Conservation (phyloP, 2,329 filamentous ascomycete species). For the Beauveria varroae region DNA sequence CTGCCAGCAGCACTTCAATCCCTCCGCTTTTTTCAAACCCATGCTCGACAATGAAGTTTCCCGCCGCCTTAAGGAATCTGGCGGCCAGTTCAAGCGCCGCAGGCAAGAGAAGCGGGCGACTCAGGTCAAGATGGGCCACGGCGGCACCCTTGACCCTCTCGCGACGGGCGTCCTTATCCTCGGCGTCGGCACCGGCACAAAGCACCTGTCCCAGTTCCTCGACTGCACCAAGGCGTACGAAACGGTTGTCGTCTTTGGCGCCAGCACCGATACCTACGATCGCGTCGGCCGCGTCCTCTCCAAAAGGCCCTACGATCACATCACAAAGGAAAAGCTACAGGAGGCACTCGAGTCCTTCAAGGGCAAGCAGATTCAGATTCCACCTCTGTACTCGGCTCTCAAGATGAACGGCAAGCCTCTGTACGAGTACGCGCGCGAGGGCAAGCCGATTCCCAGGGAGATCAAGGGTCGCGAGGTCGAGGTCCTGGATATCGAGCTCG, state of each 20-base stretch:
- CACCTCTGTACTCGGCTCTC: constrained; percentile 86
- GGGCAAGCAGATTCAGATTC: constrained; percentile 81
- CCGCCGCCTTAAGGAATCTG: constrained; percentile 47
- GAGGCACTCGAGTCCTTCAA: constrained; percentile 66
- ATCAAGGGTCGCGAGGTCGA: constrained; percentile 76
- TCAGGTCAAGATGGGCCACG: constrained; percentile 90
- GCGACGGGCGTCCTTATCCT: constrained; percentile 89
- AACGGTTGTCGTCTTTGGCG: constrained; percentile 80
- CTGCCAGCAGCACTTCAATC: constrained; percentile 76
- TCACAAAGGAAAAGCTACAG: constrained; percentile 73
- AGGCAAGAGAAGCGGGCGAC: constrained; percentile 48
- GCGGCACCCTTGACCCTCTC: constrained; percentile 88
- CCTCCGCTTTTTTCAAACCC: constrained; percentile 70
- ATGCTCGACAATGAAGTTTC: constrained; percentile 59
- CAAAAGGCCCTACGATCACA: constrained; percentile 66
- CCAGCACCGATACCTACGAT: constrained; percentile 90
- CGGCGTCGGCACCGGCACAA: constrained; percentile 82
- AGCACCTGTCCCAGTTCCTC: constrained; percentile 69
- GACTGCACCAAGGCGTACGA: constrained; percentile 92
- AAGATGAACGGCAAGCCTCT: constrained; percentile 90
- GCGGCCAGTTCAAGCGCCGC: constrained; percentile 53
- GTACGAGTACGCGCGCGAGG: constrained; percentile 92
- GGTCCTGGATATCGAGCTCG: constrained; percentile 66
- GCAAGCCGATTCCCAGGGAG: constrained; percentile 75
- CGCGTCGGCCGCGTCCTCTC: constrained; percentile 74